Base-by-base conservation (phyloP, 1,139 yeast species). In the Ogataea hybrid region DNA sequence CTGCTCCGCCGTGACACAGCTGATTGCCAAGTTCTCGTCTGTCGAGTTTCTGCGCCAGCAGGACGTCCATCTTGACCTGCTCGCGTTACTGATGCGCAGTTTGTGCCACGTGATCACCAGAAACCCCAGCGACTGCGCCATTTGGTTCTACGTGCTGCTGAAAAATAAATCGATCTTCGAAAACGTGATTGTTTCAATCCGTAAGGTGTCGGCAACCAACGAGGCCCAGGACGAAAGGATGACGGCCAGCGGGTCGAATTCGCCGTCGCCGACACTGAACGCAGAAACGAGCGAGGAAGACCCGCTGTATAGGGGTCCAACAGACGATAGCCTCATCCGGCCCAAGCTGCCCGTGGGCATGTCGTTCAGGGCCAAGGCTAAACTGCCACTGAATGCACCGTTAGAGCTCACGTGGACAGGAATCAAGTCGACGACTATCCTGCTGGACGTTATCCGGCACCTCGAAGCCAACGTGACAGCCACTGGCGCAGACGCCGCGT, bases 351-450 rank as follows among this genome's bases (percentile, higher is more conserved):
- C 87, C 1, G 61, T 72, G 2, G 90, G 90, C 3, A 75, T 84
- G 81, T 76, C 87, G 0, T 61, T 62, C 14, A 75, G 68, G 45
- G 78, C 81, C 1, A 75, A 74, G 41, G 78, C 79, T n/a, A 86
- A 85, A 54, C 61, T 69, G 20, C 78, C 80, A 0, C 65, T 67
- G 35, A 75, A 73, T 41, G 68, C 74, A 2, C 71, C 81, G 1
- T 58, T 82, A 22, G 63, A 67, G 20, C 59, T 70, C 28, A 67
- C 77, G 0, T 83, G 90, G 89, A 73, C 79, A 8, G 90, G 90
- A 1, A 65, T 67, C 37, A 71, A 70, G 32, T 70, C 84, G 0
- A 65, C 81, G 14, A 53, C 66, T 8, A 59, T 74, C 1, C 62
- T 84, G 1, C 51, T 75, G 9, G 67, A 70, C 9, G 55, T 76